These are phyloP conservation scores for Solanum lycopersicoides DNA, from an alignment of 257 asterid genomes.

Conservation along the genomic window DNA sequence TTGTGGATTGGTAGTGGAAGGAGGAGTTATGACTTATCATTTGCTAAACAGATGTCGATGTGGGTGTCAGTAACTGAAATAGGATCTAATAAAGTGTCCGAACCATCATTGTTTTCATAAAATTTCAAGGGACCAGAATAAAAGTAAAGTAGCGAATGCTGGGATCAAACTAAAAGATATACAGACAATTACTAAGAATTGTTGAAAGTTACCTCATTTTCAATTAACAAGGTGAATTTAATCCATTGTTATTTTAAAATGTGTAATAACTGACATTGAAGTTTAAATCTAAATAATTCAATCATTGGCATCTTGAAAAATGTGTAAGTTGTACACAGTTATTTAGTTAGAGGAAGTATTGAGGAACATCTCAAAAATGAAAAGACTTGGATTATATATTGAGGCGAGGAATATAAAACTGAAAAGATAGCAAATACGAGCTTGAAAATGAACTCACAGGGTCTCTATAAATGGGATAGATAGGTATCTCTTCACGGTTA, in stretches of 20 bases:
- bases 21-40: neutral
- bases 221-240: neutral
- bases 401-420: neutral
- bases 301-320: neutral
- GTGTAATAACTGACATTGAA: neutral
- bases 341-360: neutral
- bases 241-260: neutral
- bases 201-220: neutral
- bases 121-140: neutral
- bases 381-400: neutral
- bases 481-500: constrained; percentile 87
- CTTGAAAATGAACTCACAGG: constrained; percentile 54
- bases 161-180: neutral
- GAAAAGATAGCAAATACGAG: neutral
- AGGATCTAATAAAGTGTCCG: neutral
- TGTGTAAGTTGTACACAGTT: neutral
- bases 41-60: neutral
- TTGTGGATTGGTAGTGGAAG: neutral
- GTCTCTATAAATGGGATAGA: constrained; percentile 88
- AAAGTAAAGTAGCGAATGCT: neutral
- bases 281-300: neutral
- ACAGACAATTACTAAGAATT: neutral
- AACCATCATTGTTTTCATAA: neutral
- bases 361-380: neutral
- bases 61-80: neutral